phyloP scores from a whole-genome alignment of 352 stramenopile species.

The Pythium myriotylum region DNA sequence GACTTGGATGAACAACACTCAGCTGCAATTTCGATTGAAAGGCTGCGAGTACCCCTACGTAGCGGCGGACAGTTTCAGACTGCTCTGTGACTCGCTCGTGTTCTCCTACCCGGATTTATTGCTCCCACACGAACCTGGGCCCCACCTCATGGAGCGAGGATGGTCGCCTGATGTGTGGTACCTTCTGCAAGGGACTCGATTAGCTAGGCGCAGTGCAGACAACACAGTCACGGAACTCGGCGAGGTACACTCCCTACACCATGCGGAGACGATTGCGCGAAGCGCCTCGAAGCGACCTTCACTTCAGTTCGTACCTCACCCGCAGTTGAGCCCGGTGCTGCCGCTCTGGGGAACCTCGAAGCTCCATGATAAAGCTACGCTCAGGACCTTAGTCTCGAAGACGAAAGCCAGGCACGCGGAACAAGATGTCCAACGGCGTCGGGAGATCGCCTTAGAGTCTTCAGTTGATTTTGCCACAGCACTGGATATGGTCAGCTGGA shows the following conservation, averaged over 20 bases:
- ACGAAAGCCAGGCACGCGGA: too few species aligned
- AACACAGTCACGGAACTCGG: too few species aligned
- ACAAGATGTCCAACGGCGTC: too few species aligned
- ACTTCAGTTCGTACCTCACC: not conserved
- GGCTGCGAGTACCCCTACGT: not conserved
- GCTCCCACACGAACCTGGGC: not conserved
- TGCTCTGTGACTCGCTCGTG: not conserved
- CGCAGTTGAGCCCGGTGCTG: not conserved
- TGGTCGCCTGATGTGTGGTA: not conserved
- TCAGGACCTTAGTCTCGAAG: too few species aligned
- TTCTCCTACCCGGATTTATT: not conserved
- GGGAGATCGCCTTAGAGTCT: too few species aligned
- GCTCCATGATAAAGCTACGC: too few species aligned
- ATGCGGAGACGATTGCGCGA: not conserved
- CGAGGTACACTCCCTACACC: not conserved
- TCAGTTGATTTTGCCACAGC: too few species aligned
- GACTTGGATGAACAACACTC: not conserved
- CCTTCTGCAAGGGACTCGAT: not conserved
- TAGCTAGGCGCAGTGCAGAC: not conserved
- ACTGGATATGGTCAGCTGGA: too few species aligned
- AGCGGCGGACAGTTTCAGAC: not conserved
- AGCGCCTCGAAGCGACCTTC: not conserved
- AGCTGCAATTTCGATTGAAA: not conserved
- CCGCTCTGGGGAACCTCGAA: conserved; percentile 22
- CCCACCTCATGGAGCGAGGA: not conserved